Evolutionary conservation across 495 filamentous ascomycete species (phyloP).

Genomic region (Penicillium dipodomyicola): DNA sequence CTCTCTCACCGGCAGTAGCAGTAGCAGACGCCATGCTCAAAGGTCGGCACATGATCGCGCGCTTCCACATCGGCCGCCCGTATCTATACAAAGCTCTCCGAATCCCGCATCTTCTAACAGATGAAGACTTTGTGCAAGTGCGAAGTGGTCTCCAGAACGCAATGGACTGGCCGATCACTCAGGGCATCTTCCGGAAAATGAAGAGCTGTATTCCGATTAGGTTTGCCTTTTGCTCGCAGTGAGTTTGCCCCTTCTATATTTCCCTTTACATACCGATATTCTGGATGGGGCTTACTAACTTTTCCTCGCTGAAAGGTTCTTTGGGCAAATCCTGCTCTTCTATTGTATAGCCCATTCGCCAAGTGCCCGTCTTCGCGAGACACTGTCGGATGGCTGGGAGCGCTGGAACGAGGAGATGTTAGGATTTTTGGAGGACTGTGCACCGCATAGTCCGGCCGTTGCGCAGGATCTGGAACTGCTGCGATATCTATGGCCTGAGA

Average conservation of each 20-base stretch:
- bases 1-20: conserved; percentile 39
- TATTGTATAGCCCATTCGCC: conserved; percentile 47
- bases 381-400: conserved; percentile 45
- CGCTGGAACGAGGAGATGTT: conserved; percentile 48
- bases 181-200: conserved; percentile 47
- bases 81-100: conserved; percentile 50
- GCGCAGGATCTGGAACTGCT: conserved; percentile 47
- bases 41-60: conserved; percentile 45
- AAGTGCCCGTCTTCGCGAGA: conserved; percentile 34
- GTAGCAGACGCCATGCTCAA: conserved; percentile 49
- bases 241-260: conserved; percentile 13
- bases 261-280: neutral
- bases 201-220: conserved; percentile 49
- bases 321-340: conserved; percentile 48
- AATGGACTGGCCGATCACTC: conserved; percentile 47
- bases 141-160: conserved; percentile 42
- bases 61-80: conserved; percentile 50
- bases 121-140: conserved; percentile 48
- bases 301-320: conserved; percentile 32
- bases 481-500: conserved; percentile 31
- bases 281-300: neutral
- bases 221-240: conserved; percentile 52
- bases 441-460: conserved; percentile 42
- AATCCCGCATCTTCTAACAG: conserved; percentile 37
- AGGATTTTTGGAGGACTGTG: conserved; percentile 44